These are phyloP conservation scores for Mycosphaerella sp. DNA, from an alignment of 2,329 filamentous ascomycete species.

Conservation along the genomic window DNA sequence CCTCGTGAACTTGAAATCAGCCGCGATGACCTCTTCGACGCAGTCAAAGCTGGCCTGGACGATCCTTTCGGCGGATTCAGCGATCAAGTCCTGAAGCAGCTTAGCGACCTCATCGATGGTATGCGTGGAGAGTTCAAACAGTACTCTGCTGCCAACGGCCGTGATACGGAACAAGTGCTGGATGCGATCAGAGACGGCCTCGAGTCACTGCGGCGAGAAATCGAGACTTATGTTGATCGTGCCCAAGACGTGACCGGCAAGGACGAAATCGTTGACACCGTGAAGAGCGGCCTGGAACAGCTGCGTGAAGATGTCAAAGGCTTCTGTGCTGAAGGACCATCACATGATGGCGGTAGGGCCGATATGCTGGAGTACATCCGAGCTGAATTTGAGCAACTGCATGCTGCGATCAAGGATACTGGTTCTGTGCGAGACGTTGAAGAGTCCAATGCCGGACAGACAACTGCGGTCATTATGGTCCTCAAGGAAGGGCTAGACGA, in stretches of 20 bases:
- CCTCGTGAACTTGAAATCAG: constrained; percentile 43
- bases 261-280: constrained; percentile 68
- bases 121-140: constrained; percentile 66
- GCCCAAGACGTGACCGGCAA: constrained; percentile 63
- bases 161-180: constrained; percentile 80
- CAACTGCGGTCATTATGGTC: constrained; percentile 29
- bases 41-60: constrained; percentile 52
- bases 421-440: constrained; percentile 30
- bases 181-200: constrained; percentile 83
- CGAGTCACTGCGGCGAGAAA: constrained; percentile 69
- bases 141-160: constrained; percentile 69
- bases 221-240: constrained; percentile 74
- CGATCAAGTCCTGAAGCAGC: constrained; percentile 53
- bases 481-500: constrained; percentile 31
- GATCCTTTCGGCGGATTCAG: constrained; percentile 50
- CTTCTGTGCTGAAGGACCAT: constrained; percentile 40
- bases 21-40: constrained; percentile 51
- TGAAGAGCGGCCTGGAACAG: constrained; percentile 59
- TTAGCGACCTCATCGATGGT: constrained; percentile 53
- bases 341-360: constrained; percentile 38
- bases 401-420: constrained; percentile 47
- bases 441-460: constrained; percentile 20
- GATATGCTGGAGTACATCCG: constrained; percentile 47
- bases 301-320: constrained; percentile 56
- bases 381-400: constrained; percentile 55